These are phyloP conservation scores for Xylaria polymorpha DNA, from an alignment of 2,329 filamentous ascomycete genomes.

Conservation along the genomic window DNA sequence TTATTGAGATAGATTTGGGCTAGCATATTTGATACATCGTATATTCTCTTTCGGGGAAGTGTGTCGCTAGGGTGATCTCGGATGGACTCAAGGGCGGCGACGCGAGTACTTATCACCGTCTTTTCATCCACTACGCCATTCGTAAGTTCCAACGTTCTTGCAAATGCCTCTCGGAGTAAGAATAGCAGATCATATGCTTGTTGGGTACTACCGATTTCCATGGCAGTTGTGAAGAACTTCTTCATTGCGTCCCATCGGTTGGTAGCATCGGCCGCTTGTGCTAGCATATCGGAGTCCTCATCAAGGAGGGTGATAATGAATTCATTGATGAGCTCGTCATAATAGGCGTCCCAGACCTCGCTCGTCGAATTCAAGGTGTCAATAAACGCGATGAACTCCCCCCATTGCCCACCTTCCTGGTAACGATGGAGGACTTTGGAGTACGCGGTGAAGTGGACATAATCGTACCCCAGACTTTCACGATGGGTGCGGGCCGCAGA, in stretches of 20 bases:
- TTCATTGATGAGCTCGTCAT: slow-evolving; percentile 49
- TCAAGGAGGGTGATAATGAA: slow-evolving; percentile 43
- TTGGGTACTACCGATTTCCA: slow-evolving; percentile 42
- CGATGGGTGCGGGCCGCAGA: slow-evolving; percentile 45
- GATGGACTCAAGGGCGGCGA: slow-evolving; percentile 43
- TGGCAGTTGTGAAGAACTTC: slow-evolving; percentile 44
- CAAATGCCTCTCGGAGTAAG: slow-evolving; percentile 44
- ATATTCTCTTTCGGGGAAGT: slow-evolving; percentile 40
- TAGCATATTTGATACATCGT: slow-evolving; percentile 42
- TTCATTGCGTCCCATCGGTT: slow-evolving; percentile 47
- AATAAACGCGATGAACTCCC: slow-evolving; percentile 46
- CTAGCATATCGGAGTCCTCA: slow-evolving; percentile 42
- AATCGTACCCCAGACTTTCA: slow-evolving; percentile 47
- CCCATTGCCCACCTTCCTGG: slow-evolving; percentile 39
- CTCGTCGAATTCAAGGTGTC: slow-evolving; percentile 43
- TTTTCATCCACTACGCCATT: slow-evolving; percentile 35
- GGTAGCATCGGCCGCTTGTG: slow-evolving; percentile 45
- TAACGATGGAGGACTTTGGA: slow-evolving; percentile 43
- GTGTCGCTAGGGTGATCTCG: slow-evolving; percentile 43
- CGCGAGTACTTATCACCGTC: slow-evolving; percentile 43
- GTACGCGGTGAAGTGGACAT: slow-evolving; percentile 47
- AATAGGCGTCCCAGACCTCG: slow-evolving; percentile 45
- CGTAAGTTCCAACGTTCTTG: slow-evolving; percentile 43
- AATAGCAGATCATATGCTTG: slow-evolving; percentile 47
- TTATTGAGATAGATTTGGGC: slow-evolving; percentile 45